Evolutionary conservation across 2,329 filamentous ascomycete genomes (phyloP).

Genomic region (Colletotrichum chlorophyti): DNA sequence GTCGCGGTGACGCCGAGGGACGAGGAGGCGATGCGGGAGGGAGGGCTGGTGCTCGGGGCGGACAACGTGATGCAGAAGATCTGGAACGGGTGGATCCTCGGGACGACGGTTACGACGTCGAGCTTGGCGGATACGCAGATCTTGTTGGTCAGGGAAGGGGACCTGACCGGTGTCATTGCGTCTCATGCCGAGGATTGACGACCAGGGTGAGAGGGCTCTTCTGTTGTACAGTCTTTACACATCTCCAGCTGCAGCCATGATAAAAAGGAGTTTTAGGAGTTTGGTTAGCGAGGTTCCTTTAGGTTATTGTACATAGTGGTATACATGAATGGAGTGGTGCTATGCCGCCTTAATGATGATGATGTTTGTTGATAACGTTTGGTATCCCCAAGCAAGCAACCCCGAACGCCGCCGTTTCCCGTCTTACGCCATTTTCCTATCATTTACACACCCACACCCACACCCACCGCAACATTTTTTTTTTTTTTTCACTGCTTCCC

Average conservation of each 20-base stretch:
- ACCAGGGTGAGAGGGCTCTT: background rate
- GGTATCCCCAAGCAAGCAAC: conserved; percentile 10
- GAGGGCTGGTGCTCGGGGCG: conserved; percentile 36
- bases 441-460: no score
- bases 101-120: conserved; percentile 46
- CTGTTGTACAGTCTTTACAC: background rate
- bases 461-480: no score
- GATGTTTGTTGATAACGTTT: conserved; percentile 5
- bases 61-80: conserved; percentile 54
- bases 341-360: conserved; percentile 21
- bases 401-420: conserved; percentile 21
- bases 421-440: background rate
- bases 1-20: conserved; percentile 49
- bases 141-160: conserved; percentile 49
- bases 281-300: background rate
- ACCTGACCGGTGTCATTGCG: conserved; percentile 43
- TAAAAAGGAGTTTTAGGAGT: background rate
- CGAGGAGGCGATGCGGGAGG: conserved; percentile 38
- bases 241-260: no score
- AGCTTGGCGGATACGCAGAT: conserved; percentile 51
- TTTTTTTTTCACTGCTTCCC: background rate
- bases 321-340: conserved; percentile 15
- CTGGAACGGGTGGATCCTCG: conserved; percentile 54
- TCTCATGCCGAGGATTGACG: conserved; percentile 17
- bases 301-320: conserved; percentile 14